A percentile compares a stretch with the other conserved stretches of the same genome.
These are phyloP conservation scores for Coniochaeta sp. DNA, from an alignment of 2,329 filamentous ascomycete genomes.

Conservation along the genomic window DNA sequence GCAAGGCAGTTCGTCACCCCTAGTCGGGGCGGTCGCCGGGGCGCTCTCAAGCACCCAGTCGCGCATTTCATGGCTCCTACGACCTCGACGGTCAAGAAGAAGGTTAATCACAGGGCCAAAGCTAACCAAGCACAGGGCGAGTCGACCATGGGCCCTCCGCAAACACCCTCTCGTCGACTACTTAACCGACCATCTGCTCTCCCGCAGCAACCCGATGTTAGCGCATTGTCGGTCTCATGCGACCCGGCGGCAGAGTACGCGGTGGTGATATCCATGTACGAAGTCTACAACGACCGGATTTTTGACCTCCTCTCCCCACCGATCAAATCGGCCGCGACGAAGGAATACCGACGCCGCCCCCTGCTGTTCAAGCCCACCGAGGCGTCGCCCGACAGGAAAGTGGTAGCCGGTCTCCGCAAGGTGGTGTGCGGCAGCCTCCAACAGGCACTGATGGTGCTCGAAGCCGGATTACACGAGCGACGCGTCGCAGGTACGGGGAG, in stretches of 20 bases:
- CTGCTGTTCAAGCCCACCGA: constrained; percentile 91
- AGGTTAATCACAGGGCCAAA: constrained; percentile 33
- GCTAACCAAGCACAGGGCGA: constrained; percentile 38
- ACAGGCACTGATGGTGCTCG: constrained; percentile 83
- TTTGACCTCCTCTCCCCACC: constrained; percentile 79
- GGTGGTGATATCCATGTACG: constrained; percentile 93
- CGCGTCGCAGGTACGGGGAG: constrained; percentile 85
- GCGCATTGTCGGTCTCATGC: constrained; percentile 58
- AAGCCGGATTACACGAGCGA: constrained; percentile 80
- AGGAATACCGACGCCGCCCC: constrained; percentile 68
- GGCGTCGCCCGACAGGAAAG: constrained; percentile 79
- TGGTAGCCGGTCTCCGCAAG: constrained; percentile 87
- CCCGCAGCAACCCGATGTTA: constrained; percentile 69
- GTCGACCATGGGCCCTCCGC: constrained; percentile 33
- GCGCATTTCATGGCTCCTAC: constrained; percentile 39
- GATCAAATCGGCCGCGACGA: constrained; percentile 52
- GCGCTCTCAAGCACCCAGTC: constrained; percentile 12
- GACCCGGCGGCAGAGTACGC: constrained; percentile 73
- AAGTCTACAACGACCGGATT: constrained; percentile 97
- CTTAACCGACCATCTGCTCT: constrained; percentile 64
- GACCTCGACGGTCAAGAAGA: constrained; percentile 36
- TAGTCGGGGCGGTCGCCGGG: background rate
- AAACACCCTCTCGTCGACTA: constrained; percentile 49
- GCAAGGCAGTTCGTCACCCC: background rate
- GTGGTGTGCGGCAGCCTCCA: constrained; percentile 75